phyloP scores from a whole-genome alignment of 208 protist species.

The Tetramitus jugosus region DNA sequence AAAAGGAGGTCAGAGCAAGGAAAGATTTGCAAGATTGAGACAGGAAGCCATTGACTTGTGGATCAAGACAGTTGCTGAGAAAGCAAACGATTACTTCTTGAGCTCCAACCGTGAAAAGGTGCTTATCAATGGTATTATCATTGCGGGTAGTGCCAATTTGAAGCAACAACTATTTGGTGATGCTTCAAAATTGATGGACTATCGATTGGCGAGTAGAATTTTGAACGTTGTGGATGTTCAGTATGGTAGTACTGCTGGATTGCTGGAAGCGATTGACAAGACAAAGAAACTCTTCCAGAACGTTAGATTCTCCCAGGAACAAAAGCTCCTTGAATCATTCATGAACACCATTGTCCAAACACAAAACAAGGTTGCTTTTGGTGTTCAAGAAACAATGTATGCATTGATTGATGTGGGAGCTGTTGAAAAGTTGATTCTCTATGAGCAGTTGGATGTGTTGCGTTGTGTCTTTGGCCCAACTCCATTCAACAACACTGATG shows the following conservation, averaged over 20 bases:
- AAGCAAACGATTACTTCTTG: constrained; percentile 92
- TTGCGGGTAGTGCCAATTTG: constrained; percentile 99
- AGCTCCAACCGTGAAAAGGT: constrained; percentile 94
- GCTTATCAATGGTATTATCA: constrained; percentile 94
- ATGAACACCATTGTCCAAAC: constrained; percentile 97
- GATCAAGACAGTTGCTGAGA: constrained; percentile 95
- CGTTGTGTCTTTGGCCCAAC: constrained; percentile 77
- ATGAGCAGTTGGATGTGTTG: constrained; percentile 85
- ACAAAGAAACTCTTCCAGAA: constrained; percentile 81
- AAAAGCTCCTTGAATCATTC: constrained; percentile 94
- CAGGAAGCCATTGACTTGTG: constrained; percentile 99
- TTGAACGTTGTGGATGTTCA: constrained; percentile 96
- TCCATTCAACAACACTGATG: constrained; percentile 56
- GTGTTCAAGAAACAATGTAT: constrained; percentile 91
- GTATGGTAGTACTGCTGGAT: constrained; percentile 98
- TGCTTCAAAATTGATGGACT: too few species aligned
- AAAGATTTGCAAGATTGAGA: constrained; percentile 98
- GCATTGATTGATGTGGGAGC: constrained; percentile 90
- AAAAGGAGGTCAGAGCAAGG: constrained; percentile 97
- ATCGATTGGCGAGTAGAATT: constrained; percentile 85
- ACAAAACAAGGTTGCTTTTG: constrained; percentile 96
- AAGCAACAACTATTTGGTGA: constrained; percentile 94
- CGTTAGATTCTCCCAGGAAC: constrained; percentile 99
- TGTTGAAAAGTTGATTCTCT: constrained; percentile 96
- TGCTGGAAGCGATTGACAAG: constrained; percentile 99